These are phyloP conservation scores for Fraxinus anomala DNA, from an alignment of 257 asterid species.

Conservation along the genomic window DNA sequence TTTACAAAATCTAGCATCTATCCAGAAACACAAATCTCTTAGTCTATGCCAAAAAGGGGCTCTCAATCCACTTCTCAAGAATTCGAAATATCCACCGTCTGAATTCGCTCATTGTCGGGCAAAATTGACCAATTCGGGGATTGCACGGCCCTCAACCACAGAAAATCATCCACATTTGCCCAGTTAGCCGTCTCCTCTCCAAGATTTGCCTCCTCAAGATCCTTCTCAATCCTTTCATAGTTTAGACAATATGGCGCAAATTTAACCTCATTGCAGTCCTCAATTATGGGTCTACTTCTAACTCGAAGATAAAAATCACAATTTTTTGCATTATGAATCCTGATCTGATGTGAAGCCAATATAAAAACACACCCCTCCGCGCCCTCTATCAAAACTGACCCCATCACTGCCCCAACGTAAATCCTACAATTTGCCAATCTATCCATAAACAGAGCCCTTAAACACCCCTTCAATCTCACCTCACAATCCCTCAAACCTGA, in stretches of 20 bases:
- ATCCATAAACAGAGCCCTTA: conserved; percentile 77
- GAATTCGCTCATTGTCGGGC: conserved; percentile 54
- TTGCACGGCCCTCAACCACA: conserved; percentile 83
- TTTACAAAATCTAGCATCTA: not conserved
- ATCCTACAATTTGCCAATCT: conserved; percentile 60
- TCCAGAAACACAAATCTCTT: conserved; percentile 15
- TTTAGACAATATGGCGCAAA: conserved; percentile 75
- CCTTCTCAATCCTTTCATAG: conserved; percentile 61
- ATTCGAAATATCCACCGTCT: conserved; percentile 41
- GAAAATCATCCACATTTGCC: conserved; percentile 85
- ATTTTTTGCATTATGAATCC: conserved; percentile 68
- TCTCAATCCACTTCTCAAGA: conserved; percentile 26
- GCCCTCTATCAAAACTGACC: conserved; percentile 78
- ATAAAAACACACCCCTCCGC: conserved; percentile 63
- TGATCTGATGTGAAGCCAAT: conserved; percentile 81
- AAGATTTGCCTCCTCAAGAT: conserved; percentile 71
- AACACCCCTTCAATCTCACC: conserved; percentile 65
- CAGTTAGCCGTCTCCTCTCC: conserved; percentile 80
- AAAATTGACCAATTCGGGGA: conserved; percentile 87
- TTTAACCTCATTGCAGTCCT: conserved; percentile 64
- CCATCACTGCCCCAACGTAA: conserved; percentile 60
- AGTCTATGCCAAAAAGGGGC: not conserved
- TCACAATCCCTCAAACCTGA: conserved; percentile 65
- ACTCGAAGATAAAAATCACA: conserved; percentile 80
- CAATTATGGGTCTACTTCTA: conserved; percentile 92